Evolutionary conservation across 768 basidiomycete species (phyloP).

Genomic region (Podaxis mareebaensis): DNA sequence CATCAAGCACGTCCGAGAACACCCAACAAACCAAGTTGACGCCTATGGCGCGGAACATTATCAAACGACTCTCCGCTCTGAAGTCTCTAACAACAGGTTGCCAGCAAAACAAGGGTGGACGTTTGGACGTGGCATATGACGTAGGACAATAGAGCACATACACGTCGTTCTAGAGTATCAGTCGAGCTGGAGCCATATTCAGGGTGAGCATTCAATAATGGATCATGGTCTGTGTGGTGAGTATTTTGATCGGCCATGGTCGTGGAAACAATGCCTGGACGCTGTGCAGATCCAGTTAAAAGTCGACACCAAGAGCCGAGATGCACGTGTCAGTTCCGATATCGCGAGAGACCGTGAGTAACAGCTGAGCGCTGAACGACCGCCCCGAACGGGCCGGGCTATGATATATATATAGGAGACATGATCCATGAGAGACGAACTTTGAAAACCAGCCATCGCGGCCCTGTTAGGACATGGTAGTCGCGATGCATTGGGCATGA

Average conservation of each 20-base stretch:
- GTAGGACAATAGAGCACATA: constrained; percentile 2
- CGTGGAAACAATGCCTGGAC: background rate
- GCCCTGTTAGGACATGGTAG: too few relatives aligned
- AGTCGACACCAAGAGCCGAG: background rate
- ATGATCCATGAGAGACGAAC: too few relatives aligned
- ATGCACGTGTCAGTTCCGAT: too few relatives aligned
- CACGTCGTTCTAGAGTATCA: constrained; percentile 16
- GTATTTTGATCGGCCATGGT: background rate
- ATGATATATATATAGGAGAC: too few relatives aligned
- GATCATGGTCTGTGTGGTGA: constrained; percentile 2
- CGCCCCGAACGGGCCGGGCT: too few relatives aligned
- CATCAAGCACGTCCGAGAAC: background rate
- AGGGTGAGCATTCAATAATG: background rate
- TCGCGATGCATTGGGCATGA: too few relatives aligned
- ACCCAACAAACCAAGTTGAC: constrained; percentile 48
- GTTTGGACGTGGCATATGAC: background rate
- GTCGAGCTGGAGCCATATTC: background rate
- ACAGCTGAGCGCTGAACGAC: too few relatives aligned
- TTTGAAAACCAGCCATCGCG: too few relatives aligned
- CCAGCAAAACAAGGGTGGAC: background rate
- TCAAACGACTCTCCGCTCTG: constrained; percentile 41
- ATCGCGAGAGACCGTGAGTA: too few relatives aligned
- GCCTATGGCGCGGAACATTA: constrained; percentile 47
- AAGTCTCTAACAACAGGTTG: constrained; percentile 12
- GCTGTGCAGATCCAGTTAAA: background rate